Conservation (phyloP, 768 basidiomycete genomes). For the Russula griseocarnosa region DNA sequence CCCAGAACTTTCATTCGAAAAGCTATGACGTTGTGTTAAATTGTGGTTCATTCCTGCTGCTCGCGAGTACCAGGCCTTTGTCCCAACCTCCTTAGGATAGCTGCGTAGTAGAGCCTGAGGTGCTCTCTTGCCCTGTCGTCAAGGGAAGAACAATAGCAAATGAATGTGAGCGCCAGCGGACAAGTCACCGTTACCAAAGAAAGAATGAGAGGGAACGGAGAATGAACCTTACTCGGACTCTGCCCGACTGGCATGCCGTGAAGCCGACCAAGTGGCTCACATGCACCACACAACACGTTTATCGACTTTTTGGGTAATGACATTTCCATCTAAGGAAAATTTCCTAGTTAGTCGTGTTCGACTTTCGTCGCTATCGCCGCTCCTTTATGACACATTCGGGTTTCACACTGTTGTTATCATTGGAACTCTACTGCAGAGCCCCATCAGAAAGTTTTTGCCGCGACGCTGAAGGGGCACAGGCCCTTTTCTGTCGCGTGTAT, state of each 20-base stretch:
- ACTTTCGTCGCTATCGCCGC: background rate
- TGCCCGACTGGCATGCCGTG: background rate
- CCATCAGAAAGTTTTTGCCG: background rate
- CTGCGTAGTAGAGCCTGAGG: background rate
- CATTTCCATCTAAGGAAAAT: background rate
- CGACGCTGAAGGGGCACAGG: background rate
- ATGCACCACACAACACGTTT: background rate
- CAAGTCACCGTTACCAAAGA: background rate
- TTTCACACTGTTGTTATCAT: background rate
- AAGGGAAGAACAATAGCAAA: conserved; percentile 7
- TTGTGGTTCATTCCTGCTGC: background rate
- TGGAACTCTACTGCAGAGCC: background rate
- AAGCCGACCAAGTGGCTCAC: background rate
- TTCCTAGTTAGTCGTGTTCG: background rate
- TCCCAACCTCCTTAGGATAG: background rate
- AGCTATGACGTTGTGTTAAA: background rate
- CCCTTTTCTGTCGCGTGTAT: background rate
- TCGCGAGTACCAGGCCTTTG: background rate
- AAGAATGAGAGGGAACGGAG: background rate
- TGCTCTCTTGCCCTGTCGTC: conserved; percentile 1
- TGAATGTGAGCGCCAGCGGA: background rate
- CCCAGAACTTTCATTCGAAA: conserved; percentile 15
- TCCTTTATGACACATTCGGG: background rate
- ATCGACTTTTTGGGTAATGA: conserved; percentile 1
- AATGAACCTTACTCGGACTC: background rate